Evolutionary conservation across 805 yeast genomes (phyloP), one percentile per base, ranked within the genome.

Genomic region (Schwanniomyces vanrijiae): DNA sequence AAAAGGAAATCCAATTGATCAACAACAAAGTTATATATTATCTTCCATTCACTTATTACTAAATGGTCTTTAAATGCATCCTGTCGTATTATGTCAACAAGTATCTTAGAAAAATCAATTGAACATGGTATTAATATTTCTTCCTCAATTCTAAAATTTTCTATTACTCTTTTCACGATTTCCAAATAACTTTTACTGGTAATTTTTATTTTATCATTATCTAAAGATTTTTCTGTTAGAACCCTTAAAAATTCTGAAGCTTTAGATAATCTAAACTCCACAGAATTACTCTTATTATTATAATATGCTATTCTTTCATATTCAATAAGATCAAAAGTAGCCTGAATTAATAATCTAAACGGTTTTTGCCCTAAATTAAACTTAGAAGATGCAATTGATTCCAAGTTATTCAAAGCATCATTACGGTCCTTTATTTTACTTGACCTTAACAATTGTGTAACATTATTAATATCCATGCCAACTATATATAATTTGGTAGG

Each of bases 361-460:
- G 59, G 65, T 40, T 55, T 58, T 18, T 60, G 37, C 3, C 56
- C 48, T 16, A 58, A 44, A 42, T 50, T 44, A 48, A 55, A 44
- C 52, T 56, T 48, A 52, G 59, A 37, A 39, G 37, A 9, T 60
- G 62, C 18, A 31, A 58, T 44, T 6, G 41, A 25, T 24, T 65
- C 68, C 13, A 65, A 49, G 2, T 42, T 19, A 24, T 62, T 48
- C 7, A 84, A 55, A 0, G 79, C 86, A 41, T 76, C 81, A 51
- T 69, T 79, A 33, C 88, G 65, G 11, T 82, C 87, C 50, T 75
- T 77, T 26, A 80, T 65, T 55, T 77, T 83, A 2, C 73, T 49
- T 0, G 88, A 83, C 20, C 65, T 66, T 34, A 83, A 64, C 10
- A 57, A 54, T 5, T 39, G 65, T 55, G 42, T 35, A 22, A 53